These are phyloP conservation scores for Nicotiana tomentosiformis DNA, from an alignment of 257 asterid species.

Conservation along the genomic window DNA sequence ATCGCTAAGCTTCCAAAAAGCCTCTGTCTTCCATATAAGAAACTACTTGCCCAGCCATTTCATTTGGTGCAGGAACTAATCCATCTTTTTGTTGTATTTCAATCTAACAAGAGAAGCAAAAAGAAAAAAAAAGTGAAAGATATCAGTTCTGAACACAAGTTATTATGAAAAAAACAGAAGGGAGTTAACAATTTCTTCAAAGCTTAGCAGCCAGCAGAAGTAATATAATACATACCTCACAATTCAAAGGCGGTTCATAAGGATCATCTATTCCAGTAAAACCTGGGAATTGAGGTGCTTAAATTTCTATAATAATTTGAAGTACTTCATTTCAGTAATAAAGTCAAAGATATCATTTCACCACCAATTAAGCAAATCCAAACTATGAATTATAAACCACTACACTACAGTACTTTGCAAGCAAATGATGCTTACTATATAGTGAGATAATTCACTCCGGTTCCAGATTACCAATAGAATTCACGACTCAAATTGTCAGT, in stretches of 20 bases:
- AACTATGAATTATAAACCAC: neutral
- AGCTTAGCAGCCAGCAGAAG: neutral
- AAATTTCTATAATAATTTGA: neutral
- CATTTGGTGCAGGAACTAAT: slow-evolving; percentile 64
- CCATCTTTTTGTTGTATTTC: slow-evolving; percentile 67
- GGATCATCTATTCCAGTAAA: slow-evolving; percentile 98
- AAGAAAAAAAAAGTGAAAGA: neutral
- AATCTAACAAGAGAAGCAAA: slow-evolving; percentile 36
- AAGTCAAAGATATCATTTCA: neutral
- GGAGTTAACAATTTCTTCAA: neutral
- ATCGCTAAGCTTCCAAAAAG: slow-evolving; percentile 43
- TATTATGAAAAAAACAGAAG: neutral
- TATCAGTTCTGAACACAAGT: neutral
- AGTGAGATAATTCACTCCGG: neutral
- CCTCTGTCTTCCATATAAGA: slow-evolving; percentile 68
- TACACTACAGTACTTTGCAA: neutral
- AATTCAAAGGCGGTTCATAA: slow-evolving; percentile 74
- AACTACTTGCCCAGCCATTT: slow-evolving; percentile 78
- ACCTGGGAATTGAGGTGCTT: slow-evolving; percentile 37
- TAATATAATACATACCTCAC: slow-evolving; percentile 47
- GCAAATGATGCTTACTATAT: neutral
- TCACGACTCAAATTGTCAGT: neutral
- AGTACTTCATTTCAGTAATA: neutral
- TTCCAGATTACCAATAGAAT: neutral
- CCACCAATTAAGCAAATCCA: neutral